Conservation (phyloP, 2,329 filamentous ascomycete genomes). For the Paraphaeosphaeria sporulosa region DNA sequence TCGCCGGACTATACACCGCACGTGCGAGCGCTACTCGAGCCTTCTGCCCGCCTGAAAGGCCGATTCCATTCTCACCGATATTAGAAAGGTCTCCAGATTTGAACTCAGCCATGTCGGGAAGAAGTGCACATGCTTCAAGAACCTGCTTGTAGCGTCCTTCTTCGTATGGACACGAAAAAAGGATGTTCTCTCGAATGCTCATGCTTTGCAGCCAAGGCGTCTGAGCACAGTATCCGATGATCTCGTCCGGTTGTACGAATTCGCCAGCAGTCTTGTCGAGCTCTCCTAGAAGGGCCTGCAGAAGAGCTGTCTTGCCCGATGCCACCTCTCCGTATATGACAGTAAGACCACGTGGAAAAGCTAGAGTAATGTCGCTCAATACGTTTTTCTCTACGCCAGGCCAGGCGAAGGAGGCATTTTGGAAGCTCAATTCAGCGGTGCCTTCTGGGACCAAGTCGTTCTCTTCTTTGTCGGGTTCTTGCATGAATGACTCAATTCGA, state of each 20-base stretch:
- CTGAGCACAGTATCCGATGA: slow-evolving; percentile 70
- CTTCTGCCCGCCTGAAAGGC: slow-evolving; percentile 68
- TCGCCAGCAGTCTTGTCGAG: slow-evolving; percentile 62
- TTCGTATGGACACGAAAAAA: slow-evolving; percentile 72
- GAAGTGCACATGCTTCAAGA: slow-evolving; percentile 68
- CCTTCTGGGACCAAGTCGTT: slow-evolving; percentile 49
- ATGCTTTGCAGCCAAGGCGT: slow-evolving; percentile 74
- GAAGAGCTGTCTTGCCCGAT: slow-evolving; percentile 68
- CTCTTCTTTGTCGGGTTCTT: slow-evolving; percentile 77
- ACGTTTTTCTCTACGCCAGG: slow-evolving; percentile 69
- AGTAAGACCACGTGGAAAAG: slow-evolving; percentile 64
- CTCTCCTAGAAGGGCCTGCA: slow-evolving; percentile 67
- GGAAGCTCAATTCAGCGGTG: slow-evolving; percentile 57
- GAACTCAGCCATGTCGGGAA: slow-evolving; percentile 68
- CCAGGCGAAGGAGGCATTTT: slow-evolving; percentile 78
- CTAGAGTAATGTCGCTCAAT: slow-evolving; percentile 61
- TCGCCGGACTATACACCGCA: slow-evolving; percentile 65
- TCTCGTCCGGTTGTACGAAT: slow-evolving; percentile 61
- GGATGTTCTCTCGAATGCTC: slow-evolving; percentile 73
- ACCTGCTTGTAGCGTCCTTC: slow-evolving; percentile 73
- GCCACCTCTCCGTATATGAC: slow-evolving; percentile 71
- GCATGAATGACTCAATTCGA: slow-evolving; percentile 86
- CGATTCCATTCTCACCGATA: slow-evolving; percentile 68
- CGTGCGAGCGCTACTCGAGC: slow-evolving; percentile 67
- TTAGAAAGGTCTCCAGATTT: slow-evolving; percentile 69